Percentiles rank a stretch among this genome's conserved stretches.
These are phyloP conservation scores for Aspergillus homomorphus DNA, from an alignment of 495 filamentous ascomycete genomes.

Conservation along the genomic window DNA sequence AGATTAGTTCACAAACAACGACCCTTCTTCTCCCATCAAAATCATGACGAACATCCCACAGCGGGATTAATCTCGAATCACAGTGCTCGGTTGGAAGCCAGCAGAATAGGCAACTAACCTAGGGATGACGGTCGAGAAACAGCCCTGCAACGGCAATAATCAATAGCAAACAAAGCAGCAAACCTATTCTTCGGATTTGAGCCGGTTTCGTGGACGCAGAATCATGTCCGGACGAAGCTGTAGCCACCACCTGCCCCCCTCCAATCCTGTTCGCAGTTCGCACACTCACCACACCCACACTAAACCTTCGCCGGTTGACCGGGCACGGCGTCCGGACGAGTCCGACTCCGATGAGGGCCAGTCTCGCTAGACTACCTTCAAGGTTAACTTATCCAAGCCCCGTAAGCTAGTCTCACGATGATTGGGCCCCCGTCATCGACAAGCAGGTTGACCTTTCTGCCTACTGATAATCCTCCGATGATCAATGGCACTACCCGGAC, in stretches of 20 bases:
- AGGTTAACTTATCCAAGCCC: conserved; percentile 8
- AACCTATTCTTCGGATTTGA: background rate
- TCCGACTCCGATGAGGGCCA: background rate
- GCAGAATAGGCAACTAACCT: background rate
- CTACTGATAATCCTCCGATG: background rate
- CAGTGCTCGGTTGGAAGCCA: background rate
- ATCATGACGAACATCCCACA: background rate
- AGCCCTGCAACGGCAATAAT: background rate
- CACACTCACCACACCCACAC: background rate
- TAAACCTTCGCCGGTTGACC: background rate
- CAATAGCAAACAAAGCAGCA: background rate
- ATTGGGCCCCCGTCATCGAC: background rate
- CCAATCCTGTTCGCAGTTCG: background rate
- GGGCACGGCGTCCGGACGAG: background rate
- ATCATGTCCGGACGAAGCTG: background rate
- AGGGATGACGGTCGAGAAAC: background rate
- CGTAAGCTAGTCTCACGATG: conserved; percentile 21
- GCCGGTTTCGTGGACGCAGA: background rate
- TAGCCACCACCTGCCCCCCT: background rate
- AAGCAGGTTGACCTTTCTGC: background rate
- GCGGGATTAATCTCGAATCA: background rate
- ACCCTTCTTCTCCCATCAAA: too few species aligned
- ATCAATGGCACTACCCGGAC: too few species aligned
- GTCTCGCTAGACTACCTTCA: background rate
- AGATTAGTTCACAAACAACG: background rate